Conservation (phyloP, 345 rosid genomes). For the Hypericum androsaemum region DNA sequence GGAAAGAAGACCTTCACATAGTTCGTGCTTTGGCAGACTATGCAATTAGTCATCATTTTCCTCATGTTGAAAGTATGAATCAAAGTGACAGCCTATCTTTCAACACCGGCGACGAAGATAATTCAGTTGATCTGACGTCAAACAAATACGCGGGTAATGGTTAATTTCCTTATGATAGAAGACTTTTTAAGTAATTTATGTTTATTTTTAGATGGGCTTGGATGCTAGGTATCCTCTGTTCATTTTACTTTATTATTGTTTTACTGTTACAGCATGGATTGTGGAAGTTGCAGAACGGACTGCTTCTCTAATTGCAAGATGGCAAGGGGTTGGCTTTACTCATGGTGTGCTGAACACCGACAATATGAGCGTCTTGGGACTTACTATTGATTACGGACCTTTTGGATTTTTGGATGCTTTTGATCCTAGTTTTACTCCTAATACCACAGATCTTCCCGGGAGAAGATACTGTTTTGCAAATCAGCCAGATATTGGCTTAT, state of each 20-base stretch:
- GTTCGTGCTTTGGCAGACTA: slow-evolving; percentile 78
- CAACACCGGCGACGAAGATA: slow-evolving; percentile 65
- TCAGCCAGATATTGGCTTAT: slow-evolving; percentile 88
- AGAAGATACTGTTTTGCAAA: slow-evolving; percentile 92
- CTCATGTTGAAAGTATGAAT: slow-evolving; percentile 69
- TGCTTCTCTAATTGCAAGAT: slow-evolving; percentile 70
- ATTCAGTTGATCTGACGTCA: slow-evolving; percentile 75
- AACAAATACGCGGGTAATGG: slow-evolving; percentile 88
- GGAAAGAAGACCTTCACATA: slow-evolving; percentile 75
- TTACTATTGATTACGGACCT: slow-evolving; percentile 94
- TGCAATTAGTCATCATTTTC: slow-evolving; percentile 83
- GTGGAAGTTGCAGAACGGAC: slow-evolving; percentile 92
- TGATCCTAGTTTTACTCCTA: slow-evolving; percentile 94
- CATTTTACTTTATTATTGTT: slow-evolving; percentile 8
- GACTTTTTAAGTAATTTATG: not conserved
- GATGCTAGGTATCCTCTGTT: not conserved
- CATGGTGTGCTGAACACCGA: slow-evolving; percentile 98
- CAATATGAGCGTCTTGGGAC: slow-evolving; percentile 95
- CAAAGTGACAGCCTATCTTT: slow-evolving; percentile 83
- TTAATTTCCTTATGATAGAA: too few relatives aligned
- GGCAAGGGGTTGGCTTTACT: slow-evolving; percentile 99
- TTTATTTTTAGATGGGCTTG: not conserved
- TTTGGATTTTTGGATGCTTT: slow-evolving; percentile 97
- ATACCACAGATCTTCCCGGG: slow-evolving; percentile 97
- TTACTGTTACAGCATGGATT: slow-evolving; percentile 58